These are phyloP conservation scores for Lecanicillium sp. DNA, from an alignment of 2,329 filamentous ascomycete species.

Conservation along the genomic window DNA sequence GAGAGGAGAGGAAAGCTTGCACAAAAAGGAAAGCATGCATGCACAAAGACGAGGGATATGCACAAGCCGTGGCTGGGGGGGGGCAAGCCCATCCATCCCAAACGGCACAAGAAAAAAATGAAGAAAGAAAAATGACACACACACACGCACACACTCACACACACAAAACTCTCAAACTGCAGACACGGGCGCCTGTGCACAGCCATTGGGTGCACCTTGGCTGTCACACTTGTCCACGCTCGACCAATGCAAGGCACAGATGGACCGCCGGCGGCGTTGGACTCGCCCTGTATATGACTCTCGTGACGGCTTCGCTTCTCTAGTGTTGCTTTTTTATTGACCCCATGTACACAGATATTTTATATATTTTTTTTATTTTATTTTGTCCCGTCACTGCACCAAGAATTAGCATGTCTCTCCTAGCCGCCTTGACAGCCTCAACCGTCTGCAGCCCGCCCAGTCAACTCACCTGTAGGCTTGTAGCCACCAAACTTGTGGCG, in stretches of 20 bases:
- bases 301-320: constrained; percentile 9
- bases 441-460: neutral
- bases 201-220: neutral
- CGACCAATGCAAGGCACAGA: constrained; percentile 12
- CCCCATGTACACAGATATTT: neutral
- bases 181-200: constrained; percentile 8
- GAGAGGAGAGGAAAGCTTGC: neutral
- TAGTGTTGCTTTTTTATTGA: neutral
- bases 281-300: neutral
- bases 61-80: too few species aligned
- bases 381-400: too few species aligned
- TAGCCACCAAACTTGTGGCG: too few species aligned
- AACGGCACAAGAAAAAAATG: neutral
- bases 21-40: too few species aligned
- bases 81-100: neutral
- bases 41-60: too few species aligned
- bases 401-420: too few species aligned
- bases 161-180: neutral
- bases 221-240: constrained; percentile 8
- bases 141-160: neutral
- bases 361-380: neutral
- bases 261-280: constrained; percentile 1
- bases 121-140: neutral
- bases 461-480: too few species aligned
- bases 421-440: neutral